These are phyloP conservation scores for Coniochaeta sp. DNA, from an alignment of 2,329 filamentous ascomycete genomes.

Conservation along the genomic window DNA sequence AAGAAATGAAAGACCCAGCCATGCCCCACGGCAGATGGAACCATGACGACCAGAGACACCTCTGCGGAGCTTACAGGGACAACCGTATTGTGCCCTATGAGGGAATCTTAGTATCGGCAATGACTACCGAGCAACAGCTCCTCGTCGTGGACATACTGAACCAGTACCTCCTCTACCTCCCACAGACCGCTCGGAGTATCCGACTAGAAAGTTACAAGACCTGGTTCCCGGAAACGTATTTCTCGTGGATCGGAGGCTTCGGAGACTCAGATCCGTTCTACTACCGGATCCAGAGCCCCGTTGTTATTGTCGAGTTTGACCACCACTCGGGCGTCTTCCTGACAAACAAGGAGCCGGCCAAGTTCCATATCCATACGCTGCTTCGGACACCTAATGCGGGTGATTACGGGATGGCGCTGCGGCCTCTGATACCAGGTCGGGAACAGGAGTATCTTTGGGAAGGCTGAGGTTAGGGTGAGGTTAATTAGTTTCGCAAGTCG, in stretches of 20 bases:
- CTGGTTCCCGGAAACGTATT: slow-evolving; percentile 65
- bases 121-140: slow-evolving; percentile 40
- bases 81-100: slow-evolving; percentile 71
- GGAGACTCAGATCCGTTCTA: slow-evolving; percentile 65
- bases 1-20: slow-evolving; percentile 50
- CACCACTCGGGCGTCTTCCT: slow-evolving; percentile 75
- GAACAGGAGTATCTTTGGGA: slow-evolving; percentile 36
- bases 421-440: slow-evolving; percentile 24
- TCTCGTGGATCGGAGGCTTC: slow-evolving; percentile 69
- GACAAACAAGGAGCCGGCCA: slow-evolving; percentile 63
- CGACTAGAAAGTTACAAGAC: slow-evolving; percentile 45
- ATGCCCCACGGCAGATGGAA: slow-evolving; percentile 71
- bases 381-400: slow-evolving; percentile 66
- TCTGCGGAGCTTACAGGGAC: slow-evolving; percentile 72
- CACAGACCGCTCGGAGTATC: slow-evolving; percentile 41
- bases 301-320: slow-evolving; percentile 70
- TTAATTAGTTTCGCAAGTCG: neutral
- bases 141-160: slow-evolving; percentile 51
- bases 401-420: slow-evolving; percentile 60
- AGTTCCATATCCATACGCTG: slow-evolving; percentile 74
- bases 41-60: slow-evolving; percentile 69
- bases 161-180: slow-evolving; percentile 64
- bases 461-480: slow-evolving; percentile 12
- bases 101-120: slow-evolving; percentile 47
- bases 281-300: slow-evolving; percentile 69